phyloP scores from a whole-genome alignment of 495 filamentous ascomycete species.

The Hypoxylon crocopeplum region DNA sequence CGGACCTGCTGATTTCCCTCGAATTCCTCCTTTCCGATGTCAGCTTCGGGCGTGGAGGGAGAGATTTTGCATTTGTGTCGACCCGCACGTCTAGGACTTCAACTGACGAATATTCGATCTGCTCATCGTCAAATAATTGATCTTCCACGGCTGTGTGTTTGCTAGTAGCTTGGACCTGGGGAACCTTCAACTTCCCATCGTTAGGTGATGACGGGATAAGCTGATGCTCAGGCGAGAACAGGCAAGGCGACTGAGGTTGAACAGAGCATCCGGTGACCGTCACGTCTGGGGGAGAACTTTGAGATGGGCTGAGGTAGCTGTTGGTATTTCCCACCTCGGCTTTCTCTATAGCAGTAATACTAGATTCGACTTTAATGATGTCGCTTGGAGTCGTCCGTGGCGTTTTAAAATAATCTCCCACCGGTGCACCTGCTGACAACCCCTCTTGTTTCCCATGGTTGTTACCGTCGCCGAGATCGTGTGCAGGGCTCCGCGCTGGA shows the following conservation, averaged over 20 bases:
- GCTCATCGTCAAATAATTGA: conserved; percentile 54
- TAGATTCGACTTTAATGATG: not conserved
- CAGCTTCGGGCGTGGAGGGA: conserved; percentile 16
- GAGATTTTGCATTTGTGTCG: conserved; percentile 49
- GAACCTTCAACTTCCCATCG: conserved; percentile 25
- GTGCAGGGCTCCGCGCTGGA: conserved; percentile 43
- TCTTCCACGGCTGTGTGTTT: conserved; percentile 57
- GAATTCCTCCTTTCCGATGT: conserved; percentile 3
- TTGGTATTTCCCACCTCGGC: not conserved
- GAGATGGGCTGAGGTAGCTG: conserved; percentile 2
- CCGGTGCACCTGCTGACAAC: not conserved
- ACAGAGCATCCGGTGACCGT: conserved; percentile 26
- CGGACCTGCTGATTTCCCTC: conserved; percentile 44
- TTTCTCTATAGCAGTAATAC: not conserved
- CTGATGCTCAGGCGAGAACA: conserved; percentile 11
- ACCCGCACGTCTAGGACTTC: conserved; percentile 52
- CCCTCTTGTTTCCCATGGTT: not conserved
- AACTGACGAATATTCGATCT: conserved; percentile 41
- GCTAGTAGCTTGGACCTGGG: conserved; percentile 51
- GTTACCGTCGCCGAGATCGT: conserved; percentile 4
- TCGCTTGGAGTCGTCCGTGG: not conserved
- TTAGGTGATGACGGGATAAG: not conserved
- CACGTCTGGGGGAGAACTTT: conserved; percentile 42
- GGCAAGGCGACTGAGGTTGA: not conserved
- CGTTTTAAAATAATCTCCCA: conserved; percentile 5